Base-by-base conservation (phyloP, 306 rosid genomes). In the Potentilla sterilis region DNA sequence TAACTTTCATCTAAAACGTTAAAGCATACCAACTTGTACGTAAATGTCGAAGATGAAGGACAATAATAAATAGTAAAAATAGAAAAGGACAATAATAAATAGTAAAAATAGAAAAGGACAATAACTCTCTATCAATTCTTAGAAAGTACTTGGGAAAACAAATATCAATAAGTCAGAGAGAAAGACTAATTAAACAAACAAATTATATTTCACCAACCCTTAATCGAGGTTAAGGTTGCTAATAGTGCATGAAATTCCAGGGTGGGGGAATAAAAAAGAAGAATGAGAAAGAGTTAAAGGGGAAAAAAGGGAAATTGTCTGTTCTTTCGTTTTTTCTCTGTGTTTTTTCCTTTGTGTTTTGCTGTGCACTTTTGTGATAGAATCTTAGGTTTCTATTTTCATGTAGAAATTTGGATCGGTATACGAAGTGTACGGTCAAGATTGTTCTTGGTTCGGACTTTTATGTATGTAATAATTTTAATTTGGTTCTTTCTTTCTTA, bases 381-480 rank as follows among this genome's bases (percentile, higher is more conserved):
- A 71, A 71, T 71, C 64, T 52, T 37, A 2, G 4, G 46, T 38
- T 40, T 22, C 46, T 43, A 41, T 16, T 74, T 43, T 61, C 7
- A 2, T 42, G 43, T 41, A 9, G 49, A 32, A 43, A 42, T 7
- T 13, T 14, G n/a, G 42, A 32, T 62, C 8, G n/a, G 67, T 42
- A 42, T 35, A 24, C 3, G 44, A 22, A 13, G 24, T 1, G 16
- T 8, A 15, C 54, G 57, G 43, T 16, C 32, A 58, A 74, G 44
- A 59, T 43, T 18, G 49, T 16, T 32, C 5, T 59, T 16, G 43
- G 42, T 37, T 44, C 44, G 6, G 57, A 59, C 67, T 73, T 32
- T 47, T 47, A 4, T 19, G 7, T n/a, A 6, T 7, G 76, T 74
- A 14, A 73, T 73, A 73, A 57, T 73, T 73, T 61, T n/a, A n/a